phyloP scores from a whole-genome alignment of 139 green algal genomes.

The Trebouxia sp. region DNA sequence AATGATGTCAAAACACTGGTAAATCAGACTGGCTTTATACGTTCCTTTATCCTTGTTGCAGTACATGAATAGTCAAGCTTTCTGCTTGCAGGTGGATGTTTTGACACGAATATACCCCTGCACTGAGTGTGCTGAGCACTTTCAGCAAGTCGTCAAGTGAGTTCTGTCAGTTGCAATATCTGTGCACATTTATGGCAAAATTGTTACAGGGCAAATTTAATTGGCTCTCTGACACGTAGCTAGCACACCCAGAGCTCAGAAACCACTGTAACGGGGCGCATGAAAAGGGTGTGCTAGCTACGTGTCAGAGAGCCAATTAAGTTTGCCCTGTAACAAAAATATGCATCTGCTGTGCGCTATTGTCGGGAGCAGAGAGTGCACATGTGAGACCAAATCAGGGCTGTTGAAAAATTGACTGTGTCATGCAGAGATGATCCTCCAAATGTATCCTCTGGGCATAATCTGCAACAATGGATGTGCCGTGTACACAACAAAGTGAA shows the following conservation, averaged over 20 bases:
- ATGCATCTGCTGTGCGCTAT: too few species aligned
- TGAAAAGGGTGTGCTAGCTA: too few species aligned
- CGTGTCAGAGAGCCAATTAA: too few species aligned
- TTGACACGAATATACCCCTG: conserved; percentile 91
- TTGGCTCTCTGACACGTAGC: too few species aligned
- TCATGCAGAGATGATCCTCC: conserved; percentile 35
- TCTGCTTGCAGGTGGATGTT: conserved; percentile 24
- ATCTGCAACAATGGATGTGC: conserved; percentile 86
- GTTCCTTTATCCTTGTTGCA: background rate
- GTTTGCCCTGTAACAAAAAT: too few species aligned
- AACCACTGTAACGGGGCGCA: too few species aligned
- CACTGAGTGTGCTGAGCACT: conserved; percentile 88
- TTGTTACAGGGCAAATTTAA: too few species aligned
- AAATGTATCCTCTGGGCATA: conserved; percentile 31
- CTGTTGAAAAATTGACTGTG: background rate
- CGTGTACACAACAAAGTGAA: conserved; percentile 87
- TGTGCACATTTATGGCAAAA: too few species aligned
- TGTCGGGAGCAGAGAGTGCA: background rate
- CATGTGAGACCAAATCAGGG: background rate
- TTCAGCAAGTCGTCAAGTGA: conserved; percentile 77
- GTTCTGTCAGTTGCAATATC: background rate
- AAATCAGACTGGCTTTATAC: background rate
- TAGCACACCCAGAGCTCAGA: too few species aligned
- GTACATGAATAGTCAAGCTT: background rate
- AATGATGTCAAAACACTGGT: conserved; percentile 65